These are phyloP conservation scores for Leavenworthia alabamica DNA, from an alignment of 345 rosid species.

Conservation along the genomic window DNA sequence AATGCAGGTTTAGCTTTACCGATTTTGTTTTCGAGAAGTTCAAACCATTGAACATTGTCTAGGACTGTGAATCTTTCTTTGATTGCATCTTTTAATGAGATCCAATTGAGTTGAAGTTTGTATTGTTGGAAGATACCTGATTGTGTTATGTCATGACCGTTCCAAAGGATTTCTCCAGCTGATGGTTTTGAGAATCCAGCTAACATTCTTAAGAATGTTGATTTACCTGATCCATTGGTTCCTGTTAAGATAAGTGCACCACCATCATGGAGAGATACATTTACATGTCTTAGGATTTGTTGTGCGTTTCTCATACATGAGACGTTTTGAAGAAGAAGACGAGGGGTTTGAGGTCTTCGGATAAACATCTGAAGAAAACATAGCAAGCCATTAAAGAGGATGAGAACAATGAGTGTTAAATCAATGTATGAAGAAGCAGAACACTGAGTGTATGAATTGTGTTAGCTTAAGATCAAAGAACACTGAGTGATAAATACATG, in stretches of 20 bases:
- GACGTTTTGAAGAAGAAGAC: conserved; percentile 72
- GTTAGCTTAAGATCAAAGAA: neutral
- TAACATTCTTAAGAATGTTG: conserved; percentile 73
- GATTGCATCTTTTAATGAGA: conserved; percentile 73
- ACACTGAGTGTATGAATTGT: neutral
- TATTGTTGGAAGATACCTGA: conserved; percentile 83
- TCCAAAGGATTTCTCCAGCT: conserved; percentile 87
- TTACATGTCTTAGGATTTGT: conserved; percentile 68
- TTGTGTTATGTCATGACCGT: conserved; percentile 66
- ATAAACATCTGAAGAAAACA: conserved; percentile 39
- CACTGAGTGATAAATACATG: neutral
- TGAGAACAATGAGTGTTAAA: neutral
- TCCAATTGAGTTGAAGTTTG: conserved; percentile 90
- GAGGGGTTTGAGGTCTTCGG: conserved; percentile 53
- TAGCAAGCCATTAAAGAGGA: neutral
- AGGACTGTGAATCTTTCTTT: conserved; percentile 61
- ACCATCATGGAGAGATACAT: conserved; percentile 69
- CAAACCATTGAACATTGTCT: conserved; percentile 83
- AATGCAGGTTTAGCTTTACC: conserved; percentile 75
- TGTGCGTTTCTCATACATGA: conserved; percentile 95
- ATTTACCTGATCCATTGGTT: conserved; percentile 74
- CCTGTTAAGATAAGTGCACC: conserved; percentile 79
- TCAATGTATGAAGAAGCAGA: neutral
- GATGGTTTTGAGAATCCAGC: conserved; percentile 85
- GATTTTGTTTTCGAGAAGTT: conserved; percentile 61